Evolutionary conservation across 148 eudicot species (phyloP).

Genomic region (Rhododendron molle): DNA sequence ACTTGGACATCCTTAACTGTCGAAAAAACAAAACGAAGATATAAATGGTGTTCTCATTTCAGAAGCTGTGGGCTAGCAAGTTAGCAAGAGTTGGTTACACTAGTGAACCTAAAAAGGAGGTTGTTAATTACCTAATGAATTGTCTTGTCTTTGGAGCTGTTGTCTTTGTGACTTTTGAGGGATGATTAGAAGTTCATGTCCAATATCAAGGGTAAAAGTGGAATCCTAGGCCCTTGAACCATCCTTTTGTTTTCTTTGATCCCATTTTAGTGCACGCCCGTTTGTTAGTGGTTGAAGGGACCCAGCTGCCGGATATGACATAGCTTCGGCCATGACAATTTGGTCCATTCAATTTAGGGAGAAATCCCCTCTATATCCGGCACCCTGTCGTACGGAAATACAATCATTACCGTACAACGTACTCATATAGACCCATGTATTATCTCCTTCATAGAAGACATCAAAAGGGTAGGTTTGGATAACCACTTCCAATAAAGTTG

Average conservation of each 20-base stretch:
- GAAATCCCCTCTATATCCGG: too few relatives aligned
- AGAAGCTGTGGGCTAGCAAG: neutral
- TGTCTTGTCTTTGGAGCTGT: too few relatives aligned
- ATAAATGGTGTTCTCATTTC: neutral
- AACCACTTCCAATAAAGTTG: too few relatives aligned
- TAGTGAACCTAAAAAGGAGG: constrained; percentile 7
- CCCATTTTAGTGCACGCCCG: neutral
- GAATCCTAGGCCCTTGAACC: neutral
- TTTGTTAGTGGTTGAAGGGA: neutral
- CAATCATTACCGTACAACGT: too few relatives aligned
- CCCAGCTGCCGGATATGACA: neutral
- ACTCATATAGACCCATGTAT: too few relatives aligned
- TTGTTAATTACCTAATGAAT: constrained; percentile 3
- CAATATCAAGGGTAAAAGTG: neutral
- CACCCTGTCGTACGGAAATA: too few relatives aligned
- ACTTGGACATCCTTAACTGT: neutral
- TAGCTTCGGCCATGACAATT: neutral
- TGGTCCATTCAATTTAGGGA: neutral
- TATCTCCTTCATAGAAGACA: too few relatives aligned
- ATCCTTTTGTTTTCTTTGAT: neutral
- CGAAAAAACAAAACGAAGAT: neutral
- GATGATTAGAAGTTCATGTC: neutral
- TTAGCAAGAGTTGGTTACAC: constrained; percentile 7
- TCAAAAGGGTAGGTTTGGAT: too few relatives aligned
- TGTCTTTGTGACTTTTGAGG: neutral